phyloP scores from a whole-genome alignment of 2,329 filamentous ascomycete species.

The Plectosphaerella sp. region DNA sequence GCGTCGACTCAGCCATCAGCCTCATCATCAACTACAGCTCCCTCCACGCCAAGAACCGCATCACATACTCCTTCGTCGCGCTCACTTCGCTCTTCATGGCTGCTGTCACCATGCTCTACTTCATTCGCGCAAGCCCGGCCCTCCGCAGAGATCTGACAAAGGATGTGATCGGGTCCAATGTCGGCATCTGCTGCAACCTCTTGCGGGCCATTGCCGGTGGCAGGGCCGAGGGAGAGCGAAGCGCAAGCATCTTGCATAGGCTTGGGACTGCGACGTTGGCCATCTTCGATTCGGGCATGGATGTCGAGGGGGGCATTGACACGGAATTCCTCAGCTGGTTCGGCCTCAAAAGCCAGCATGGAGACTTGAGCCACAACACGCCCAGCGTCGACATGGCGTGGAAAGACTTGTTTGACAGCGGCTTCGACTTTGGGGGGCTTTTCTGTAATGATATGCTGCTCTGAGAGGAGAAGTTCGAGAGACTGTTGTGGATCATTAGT shows the following conservation, averaged over 20 bases:
- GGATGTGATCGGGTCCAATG: conserved; percentile 4
- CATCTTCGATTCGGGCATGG: conserved; percentile 2
- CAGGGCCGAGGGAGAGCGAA: conserved; percentile 2
- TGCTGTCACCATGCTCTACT: conserved; percentile 20
- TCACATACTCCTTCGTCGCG: conserved; percentile 21
- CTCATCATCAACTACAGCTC: conserved; percentile 13
- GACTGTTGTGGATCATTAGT: no score
- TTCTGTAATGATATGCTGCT: not conserved
- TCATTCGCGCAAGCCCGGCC: conserved; percentile 15
- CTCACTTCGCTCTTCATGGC: conserved; percentile 21
- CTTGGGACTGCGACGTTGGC: conserved; percentile 7
- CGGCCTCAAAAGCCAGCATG: conserved; percentile 10
- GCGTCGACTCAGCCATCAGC: conserved; percentile 12
- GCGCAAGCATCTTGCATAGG: not conserved
- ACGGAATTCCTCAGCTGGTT: conserved; percentile 19
- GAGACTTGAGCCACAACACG: conserved; percentile 1
- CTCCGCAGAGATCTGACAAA: conserved; percentile 4
- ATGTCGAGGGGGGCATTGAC: conserved; percentile 7
- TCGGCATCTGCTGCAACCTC: not conserved
- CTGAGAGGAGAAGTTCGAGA: no score
- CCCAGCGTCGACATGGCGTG: conserved; percentile 6
- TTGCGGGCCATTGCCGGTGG: conserved; percentile 4
- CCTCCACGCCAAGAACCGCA: conserved; percentile 19
- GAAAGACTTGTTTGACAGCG: conserved; percentile 5
- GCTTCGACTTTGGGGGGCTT: conserved; percentile 5